Conservation (phyloP, 148 eudicot species). For the Vaccinium myrtillus region DNA sequence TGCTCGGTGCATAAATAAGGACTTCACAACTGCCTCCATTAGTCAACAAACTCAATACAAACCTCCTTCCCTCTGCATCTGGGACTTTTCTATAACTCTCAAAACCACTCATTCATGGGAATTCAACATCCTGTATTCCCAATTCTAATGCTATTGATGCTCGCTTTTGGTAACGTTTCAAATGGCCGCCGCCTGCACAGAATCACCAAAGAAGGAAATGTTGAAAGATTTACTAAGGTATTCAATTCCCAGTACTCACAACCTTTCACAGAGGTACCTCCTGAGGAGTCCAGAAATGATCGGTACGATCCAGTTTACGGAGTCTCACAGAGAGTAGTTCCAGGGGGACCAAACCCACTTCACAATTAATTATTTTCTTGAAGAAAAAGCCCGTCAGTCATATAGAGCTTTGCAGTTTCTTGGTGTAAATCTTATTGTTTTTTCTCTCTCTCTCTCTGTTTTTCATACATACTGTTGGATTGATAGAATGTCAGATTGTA, state of each 20-base stretch:
- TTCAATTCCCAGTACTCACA: conserved; percentile 24
- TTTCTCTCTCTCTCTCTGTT: background rate
- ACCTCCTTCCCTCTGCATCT: conserved; percentile 15
- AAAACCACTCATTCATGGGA: conserved; percentile 23
- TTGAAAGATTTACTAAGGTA: conserved; percentile 5
- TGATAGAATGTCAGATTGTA: conserved; percentile 7
- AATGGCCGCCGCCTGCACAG: conserved; percentile 28
- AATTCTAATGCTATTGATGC: conserved; percentile 30
- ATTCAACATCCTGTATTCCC: conserved; percentile 26
- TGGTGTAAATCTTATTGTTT: background rate
- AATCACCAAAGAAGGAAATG: conserved; percentile 6
- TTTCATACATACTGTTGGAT: background rate
- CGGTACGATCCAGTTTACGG: conserved; percentile 21
- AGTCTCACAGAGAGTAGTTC: conserved; percentile 42
- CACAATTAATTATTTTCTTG: conserved; percentile 45
- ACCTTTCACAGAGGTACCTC: conserved; percentile 10
- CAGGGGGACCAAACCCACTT: conserved; percentile 79
- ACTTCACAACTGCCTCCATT: background rate
- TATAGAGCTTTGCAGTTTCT: conserved; percentile 21
- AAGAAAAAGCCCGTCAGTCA: conserved; percentile 10
- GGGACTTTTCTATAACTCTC: background rate
- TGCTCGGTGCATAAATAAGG: conserved; percentile 15
- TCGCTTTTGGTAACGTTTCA: conserved; percentile 31
- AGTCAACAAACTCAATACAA: conserved; percentile 11
- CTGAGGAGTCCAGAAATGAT: conserved; percentile 19